Conservation (phyloP, 345 rosid genomes). For the Brassica juncea region DNA sequence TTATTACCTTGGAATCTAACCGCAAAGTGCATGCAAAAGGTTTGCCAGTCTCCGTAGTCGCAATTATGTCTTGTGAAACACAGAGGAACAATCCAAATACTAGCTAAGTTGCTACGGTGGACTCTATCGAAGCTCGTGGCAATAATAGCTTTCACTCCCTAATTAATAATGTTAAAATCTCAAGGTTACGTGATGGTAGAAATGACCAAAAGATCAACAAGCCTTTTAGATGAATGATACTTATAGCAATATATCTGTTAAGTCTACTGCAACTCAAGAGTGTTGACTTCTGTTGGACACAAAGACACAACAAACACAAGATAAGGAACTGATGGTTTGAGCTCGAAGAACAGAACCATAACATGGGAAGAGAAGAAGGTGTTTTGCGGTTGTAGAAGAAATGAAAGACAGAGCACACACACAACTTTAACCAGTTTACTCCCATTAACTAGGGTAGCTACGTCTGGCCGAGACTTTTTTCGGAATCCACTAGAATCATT, state of each 20-base stretch:
- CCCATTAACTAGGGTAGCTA: too few species aligned
- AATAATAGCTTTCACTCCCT: conserved; percentile 64
- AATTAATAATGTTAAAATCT: not conserved
- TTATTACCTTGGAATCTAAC: conserved; percentile 37
- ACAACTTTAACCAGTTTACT: too few species aligned
- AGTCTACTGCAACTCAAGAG: too few species aligned
- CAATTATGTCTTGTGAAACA: conserved; percentile 54
- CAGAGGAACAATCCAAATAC: conserved; percentile 63
- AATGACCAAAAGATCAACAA: conserved; percentile 5
- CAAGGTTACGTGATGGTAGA: not conserved
- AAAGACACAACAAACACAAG: too few species aligned
- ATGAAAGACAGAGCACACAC: too few species aligned
- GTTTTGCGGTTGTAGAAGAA: too few species aligned
- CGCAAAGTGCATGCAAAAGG: conserved; percentile 56
- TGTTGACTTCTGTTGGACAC: too few species aligned
- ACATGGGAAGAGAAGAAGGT: too few species aligned
- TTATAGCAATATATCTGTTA: not conserved
- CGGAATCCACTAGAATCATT: too few species aligned
- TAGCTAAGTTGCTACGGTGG: conserved; percentile 62
- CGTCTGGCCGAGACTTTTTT: too few species aligned
- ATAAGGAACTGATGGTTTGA: too few species aligned
- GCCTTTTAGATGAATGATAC: not conserved
- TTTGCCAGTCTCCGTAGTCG: conserved; percentile 54
- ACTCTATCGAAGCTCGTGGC: conserved; percentile 71
- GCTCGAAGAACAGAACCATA: too few species aligned